A percentile compares a stretch with the other conserved stretches of the same genome.
These are phyloP conservation scores for Trichoderma sp. DNA, from an alignment of 2,329 filamentous ascomycete genomes.

Conservation along the genomic window DNA sequence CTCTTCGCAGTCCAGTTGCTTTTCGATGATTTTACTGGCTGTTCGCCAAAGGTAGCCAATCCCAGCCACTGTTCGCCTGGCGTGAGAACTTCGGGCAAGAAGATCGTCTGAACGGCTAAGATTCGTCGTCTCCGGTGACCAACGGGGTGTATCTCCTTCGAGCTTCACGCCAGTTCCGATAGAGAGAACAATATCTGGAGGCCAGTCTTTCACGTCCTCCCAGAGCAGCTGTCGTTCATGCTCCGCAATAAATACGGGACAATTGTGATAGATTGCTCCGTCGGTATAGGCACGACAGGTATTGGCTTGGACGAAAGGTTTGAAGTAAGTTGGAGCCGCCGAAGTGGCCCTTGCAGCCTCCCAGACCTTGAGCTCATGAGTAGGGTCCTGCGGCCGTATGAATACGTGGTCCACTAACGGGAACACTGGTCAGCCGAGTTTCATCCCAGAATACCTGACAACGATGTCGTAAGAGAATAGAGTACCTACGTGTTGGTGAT, in stretches of 20 bases:
- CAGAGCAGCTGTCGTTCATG: constrained; percentile 8
- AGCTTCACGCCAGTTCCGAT: constrained; percentile 6
- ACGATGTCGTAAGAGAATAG: too few relatives aligned
- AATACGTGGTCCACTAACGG: neutral
- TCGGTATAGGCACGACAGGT: neutral
- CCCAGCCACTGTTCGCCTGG: neutral
- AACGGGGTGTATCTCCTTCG: neutral
- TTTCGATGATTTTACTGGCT: neutral
- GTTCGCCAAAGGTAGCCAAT: neutral
- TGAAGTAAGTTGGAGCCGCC: neutral
- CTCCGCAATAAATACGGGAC: neutral
- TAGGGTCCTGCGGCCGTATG: neutral
- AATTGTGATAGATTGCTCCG: constrained; percentile 4
- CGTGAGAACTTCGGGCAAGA: neutral
- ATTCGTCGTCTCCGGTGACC: too few relatives aligned
- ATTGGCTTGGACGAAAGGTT: neutral
- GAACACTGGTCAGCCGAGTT: too few relatives aligned
- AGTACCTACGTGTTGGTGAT: neutral
- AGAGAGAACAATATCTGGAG: neutral
- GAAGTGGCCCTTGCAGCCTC: neutral
- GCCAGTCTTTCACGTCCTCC: constrained; percentile 3
- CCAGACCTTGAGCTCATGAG: neutral
- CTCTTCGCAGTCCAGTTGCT: neutral
- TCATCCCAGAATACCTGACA: too few relatives aligned
- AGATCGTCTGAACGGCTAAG: neutral